Base-by-base conservation (phyloP, 1,284 basidiomycete genomes). In the Pseudozyma thailandica region DNA sequence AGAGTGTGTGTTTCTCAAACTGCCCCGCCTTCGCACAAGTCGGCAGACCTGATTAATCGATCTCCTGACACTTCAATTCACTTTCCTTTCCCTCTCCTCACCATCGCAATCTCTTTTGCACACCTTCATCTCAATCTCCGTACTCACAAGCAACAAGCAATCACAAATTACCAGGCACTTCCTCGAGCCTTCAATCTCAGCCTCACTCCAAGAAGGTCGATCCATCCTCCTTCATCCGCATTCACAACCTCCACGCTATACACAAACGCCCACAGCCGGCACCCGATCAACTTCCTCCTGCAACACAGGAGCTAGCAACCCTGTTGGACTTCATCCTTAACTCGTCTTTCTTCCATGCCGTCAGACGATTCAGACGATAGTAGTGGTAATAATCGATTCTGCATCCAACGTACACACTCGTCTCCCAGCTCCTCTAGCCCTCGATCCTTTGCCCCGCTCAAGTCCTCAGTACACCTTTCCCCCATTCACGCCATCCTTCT, bases 291-390 rank as follows among this genome's bases (percentile, higher is more conserved):
- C 57, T 46, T 27, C 30, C 57, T 65, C 68, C 57, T 57, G 65
- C 59, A 58, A 37, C 48, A 50, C 58, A 71, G 69, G 69, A 72
- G 69, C 54, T 57, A 62, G 64, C 70, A 55, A 72, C 53, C 70
- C 64, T 72, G 64, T 69, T 64, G 50, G 43, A 68, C 59, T 27
- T 61, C 55, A 45, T 44, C 64, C 52, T 31, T 37, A 26, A 48
- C 59, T 50, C 60, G 46, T 42, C 64, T 62, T 54, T 56, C 65
- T 73, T 68, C 64, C 65, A 73, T 73, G 71, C 71, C 71, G 46
- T 73, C 65, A 73, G 71, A 73, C 60, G 71, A 73, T 57, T 73
- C 71, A 50, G 71, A 73, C 71, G 71, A 73, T 69, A 73, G 55
- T 68, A 73, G 71, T 64, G 64, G 71, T 69, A 73, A 73, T 73